These are phyloP conservation scores for Thraustochytrium striatum DNA, from an alignment of 352 stramenopile species.

Conservation along the genomic window DNA sequence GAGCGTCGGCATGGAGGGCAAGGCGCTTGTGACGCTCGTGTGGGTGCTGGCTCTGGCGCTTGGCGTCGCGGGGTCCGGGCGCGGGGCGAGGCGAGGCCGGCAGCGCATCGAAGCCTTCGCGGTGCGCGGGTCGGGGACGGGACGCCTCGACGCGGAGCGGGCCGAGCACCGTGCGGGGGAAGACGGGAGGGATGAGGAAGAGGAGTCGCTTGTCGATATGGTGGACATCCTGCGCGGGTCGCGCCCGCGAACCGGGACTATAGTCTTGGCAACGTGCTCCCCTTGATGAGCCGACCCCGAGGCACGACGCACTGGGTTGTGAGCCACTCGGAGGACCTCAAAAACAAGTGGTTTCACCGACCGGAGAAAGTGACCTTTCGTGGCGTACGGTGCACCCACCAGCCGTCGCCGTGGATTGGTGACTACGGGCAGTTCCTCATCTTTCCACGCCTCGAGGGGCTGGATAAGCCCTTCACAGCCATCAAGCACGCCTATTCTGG, in stretches of 20 bases:
- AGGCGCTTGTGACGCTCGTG: background rate
- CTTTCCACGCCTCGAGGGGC: background rate
- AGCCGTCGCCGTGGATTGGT: constrained; percentile 51
- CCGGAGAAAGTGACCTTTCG: background rate
- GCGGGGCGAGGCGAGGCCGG: too few relatives aligned
- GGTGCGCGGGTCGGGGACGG: too few relatives aligned
- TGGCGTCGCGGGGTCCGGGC: too few relatives aligned
- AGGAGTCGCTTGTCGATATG: background rate
- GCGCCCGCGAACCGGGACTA: background rate
- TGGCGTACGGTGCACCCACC: constrained; percentile 44
- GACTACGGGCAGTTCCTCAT: constrained; percentile 51
- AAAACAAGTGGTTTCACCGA: background rate
- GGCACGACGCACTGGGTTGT: constrained; percentile 26
- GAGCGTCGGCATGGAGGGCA: background rate
- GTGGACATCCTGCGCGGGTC: background rate
- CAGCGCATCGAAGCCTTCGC: too few relatives aligned
- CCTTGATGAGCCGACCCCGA: background rate
- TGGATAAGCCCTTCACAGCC: background rate
- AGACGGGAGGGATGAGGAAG: too few relatives aligned
- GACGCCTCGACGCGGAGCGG: too few relatives aligned
- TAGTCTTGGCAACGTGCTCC: constrained; percentile 28
- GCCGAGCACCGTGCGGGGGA: too few relatives aligned
- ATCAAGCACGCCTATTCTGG: background rate
- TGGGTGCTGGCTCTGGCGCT: too few relatives aligned
- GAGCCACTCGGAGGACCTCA: background rate